Evolutionary conservation across 202 grass and related monocot genomes (phyloP).

Genomic region (Setaria viridis): DNA sequence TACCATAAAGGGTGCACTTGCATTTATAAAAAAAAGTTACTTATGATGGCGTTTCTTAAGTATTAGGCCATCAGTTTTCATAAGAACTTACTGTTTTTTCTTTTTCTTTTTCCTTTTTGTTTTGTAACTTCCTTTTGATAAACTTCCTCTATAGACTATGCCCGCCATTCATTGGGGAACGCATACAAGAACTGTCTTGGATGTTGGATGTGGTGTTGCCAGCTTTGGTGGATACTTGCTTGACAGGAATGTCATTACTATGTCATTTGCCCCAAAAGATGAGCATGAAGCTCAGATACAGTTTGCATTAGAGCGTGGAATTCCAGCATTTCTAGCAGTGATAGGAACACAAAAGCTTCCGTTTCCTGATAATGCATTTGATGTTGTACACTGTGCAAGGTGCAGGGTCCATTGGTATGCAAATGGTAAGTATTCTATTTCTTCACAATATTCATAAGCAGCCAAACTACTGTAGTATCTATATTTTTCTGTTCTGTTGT

Average conservation of each 20-base stretch:
- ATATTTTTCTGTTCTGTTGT: not conserved
- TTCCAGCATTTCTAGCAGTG: slow-evolving; percentile 87
- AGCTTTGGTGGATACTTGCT: slow-evolving; percentile 91
- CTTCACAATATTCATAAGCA: slow-evolving; percentile 20
- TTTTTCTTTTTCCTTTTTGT: not conserved
- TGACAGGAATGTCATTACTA: slow-evolving; percentile 83
- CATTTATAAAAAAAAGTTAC: slow-evolving; percentile 13
- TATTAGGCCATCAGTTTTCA: slow-evolving; percentile 5
- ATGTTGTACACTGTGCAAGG: slow-evolving; percentile 84
- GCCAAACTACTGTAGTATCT: not conserved
- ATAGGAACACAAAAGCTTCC: slow-evolving; percentile 87
- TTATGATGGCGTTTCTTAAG: not conserved
- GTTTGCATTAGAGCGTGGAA: slow-evolving; percentile 90
- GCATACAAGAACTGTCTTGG: slow-evolving; percentile 75
- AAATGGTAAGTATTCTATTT: slow-evolving; percentile 57
- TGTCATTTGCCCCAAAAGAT: slow-evolving; percentile 96
- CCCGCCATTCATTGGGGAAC: slow-evolving; percentile 71
- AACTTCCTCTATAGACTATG: slow-evolving; percentile 64
- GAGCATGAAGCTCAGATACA: slow-evolving; percentile 99
- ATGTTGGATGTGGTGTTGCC: slow-evolving; percentile 96
- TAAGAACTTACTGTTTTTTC: slow-evolving; percentile 6
- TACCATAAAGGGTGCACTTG: not conserved
- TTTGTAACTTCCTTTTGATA: slow-evolving; percentile 29
- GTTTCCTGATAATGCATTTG: slow-evolving; percentile 89
- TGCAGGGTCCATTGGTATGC: slow-evolving; percentile 93